Evolutionary conservation across 441 rosid genomes (phyloP).

Genomic region (Gossypium schwendimanii): DNA sequence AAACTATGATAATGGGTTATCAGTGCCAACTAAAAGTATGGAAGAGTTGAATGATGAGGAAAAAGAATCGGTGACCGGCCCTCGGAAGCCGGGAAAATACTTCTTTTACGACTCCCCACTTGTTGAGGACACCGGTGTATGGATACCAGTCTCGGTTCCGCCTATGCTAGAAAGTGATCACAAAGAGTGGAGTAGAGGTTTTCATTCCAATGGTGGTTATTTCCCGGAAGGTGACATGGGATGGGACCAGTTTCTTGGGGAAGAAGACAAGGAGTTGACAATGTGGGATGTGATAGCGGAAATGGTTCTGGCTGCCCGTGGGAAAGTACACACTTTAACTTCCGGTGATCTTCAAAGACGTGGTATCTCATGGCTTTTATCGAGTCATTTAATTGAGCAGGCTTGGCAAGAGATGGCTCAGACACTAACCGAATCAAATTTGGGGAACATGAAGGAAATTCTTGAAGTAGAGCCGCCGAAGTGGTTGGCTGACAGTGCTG

Average conservation of each 20-base stretch:
- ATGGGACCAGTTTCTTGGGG: conserved; percentile 52
- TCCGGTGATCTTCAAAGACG: conserved; percentile 47
- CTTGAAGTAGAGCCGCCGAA: conserved; percentile 69
- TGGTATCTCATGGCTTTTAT: conserved; percentile 47
- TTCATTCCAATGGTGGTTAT: conserved; percentile 58
- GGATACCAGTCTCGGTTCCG: conserved; percentile 98
- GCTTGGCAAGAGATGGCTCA: conserved; percentile 98
- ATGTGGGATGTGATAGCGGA: conserved; percentile 92
- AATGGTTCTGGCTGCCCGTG: conserved; percentile 77
- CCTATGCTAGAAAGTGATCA: conserved; percentile 63
- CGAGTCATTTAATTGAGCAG: conserved; percentile 70
- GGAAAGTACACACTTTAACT: conserved; percentile 65
- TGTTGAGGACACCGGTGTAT: conserved; percentile 73
- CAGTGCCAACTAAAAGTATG: not conserved
- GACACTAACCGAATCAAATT: conserved; percentile 72
- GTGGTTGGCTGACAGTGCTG: conserved; percentile 77
- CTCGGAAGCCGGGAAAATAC: conserved; percentile 52
- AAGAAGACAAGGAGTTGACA: conserved; percentile 62
- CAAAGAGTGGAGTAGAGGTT: conserved; percentile 62
- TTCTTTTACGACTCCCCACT: conserved; percentile 72
- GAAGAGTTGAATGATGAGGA: conserved; percentile 16
- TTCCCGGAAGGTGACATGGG: conserved; percentile 87
- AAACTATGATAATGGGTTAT: conserved; percentile 11
- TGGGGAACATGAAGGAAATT: conserved; percentile 47
- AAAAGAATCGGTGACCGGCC: conserved; percentile 3